Conservation (phyloP, 352 stramenopile species). For the Phytophthora boehmeriae region DNA sequence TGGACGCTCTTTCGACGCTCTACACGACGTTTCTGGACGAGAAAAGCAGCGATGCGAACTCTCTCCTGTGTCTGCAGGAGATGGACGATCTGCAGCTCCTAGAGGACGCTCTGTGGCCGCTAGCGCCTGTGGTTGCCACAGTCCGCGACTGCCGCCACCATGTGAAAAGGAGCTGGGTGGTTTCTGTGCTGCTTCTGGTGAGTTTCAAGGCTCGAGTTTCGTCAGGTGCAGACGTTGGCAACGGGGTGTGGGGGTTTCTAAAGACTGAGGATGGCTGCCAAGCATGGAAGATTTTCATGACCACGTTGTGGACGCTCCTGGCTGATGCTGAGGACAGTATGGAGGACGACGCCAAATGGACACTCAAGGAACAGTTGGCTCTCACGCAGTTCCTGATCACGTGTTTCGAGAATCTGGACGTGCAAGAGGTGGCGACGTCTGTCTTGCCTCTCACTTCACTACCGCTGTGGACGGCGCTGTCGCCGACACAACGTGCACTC, state of each 20-base stretch:
- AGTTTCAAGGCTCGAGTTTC: slow-evolving; percentile 27
- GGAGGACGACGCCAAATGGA: slow-evolving; percentile 40
- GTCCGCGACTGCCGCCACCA: slow-evolving; percentile 33
- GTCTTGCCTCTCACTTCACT: slow-evolving; percentile 75
- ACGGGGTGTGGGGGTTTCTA: slow-evolving; percentile 29
- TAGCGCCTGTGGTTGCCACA: slow-evolving; percentile 22
- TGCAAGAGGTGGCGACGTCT: slow-evolving; percentile 50
- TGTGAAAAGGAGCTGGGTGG: slow-evolving; percentile 47
- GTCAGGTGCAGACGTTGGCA: neutral
- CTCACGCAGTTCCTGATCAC: slow-evolving; percentile 67
- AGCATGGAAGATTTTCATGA: slow-evolving; percentile 45
- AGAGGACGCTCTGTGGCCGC: slow-evolving; percentile 59
- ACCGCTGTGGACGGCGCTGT: slow-evolving; percentile 63
- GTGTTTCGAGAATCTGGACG: slow-evolving; percentile 65
- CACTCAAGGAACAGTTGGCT: slow-evolving; percentile 53
- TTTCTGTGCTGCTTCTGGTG: slow-evolving; percentile 55
- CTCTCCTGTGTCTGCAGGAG: slow-evolving; percentile 25
- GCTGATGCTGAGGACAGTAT: slow-evolving; percentile 15
- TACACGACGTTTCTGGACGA: slow-evolving; percentile 43
- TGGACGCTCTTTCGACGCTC: slow-evolving; percentile 37
- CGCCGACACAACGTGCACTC: slow-evolving; percentile 55
- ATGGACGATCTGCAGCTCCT: slow-evolving; percentile 48
- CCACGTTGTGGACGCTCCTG: slow-evolving; percentile 40
- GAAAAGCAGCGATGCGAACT: slow-evolving; percentile 18
- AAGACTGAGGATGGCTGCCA: slow-evolving; percentile 17